A percentile compares a stretch with the other conserved stretches of the same genome.
Conservation (phyloP, 345 rosid genomes). For the Gossypium ekmanianum region DNA sequence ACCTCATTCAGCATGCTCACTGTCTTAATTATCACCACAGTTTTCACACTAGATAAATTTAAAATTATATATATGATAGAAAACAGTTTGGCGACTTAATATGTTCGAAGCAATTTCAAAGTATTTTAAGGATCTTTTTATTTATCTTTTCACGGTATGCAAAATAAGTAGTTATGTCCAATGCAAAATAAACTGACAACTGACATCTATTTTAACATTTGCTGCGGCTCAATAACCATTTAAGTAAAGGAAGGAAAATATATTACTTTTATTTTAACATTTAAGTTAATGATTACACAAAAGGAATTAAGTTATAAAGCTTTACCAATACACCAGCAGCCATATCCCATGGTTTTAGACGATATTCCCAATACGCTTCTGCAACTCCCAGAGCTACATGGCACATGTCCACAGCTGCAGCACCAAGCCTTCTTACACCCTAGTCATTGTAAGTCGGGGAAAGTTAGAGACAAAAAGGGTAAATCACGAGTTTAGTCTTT, state of each 20-base stretch:
- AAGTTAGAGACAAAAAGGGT: background rate
- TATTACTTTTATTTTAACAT: background rate
- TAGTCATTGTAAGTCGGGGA: conserved; percentile 22
- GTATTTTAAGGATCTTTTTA: background rate
- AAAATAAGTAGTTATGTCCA: background rate
- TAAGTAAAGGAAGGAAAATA: background rate
- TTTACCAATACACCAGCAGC: conserved; percentile 97
- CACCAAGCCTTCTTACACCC: conserved; percentile 97
- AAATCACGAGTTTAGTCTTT: background rate
- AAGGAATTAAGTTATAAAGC: background rate
- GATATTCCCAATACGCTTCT: conserved; percentile 94
- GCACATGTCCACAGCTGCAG: conserved; percentile 99
- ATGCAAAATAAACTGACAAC: background rate
- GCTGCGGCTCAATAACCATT: background rate
- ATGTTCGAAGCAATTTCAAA: background rate
- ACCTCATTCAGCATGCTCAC: background rate
- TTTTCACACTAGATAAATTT: background rate
- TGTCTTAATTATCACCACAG: background rate
- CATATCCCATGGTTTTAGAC: conserved; percentile 99
- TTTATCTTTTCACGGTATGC: background rate
- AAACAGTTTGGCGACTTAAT: background rate
- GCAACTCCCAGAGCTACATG: conserved; percentile 92
- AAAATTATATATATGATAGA: background rate
- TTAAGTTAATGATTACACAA: background rate
- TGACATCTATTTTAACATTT: background rate